Base-by-base conservation (phyloP, 495 filamentous ascomycete species). In the Glarea lozoyensis region DNA sequence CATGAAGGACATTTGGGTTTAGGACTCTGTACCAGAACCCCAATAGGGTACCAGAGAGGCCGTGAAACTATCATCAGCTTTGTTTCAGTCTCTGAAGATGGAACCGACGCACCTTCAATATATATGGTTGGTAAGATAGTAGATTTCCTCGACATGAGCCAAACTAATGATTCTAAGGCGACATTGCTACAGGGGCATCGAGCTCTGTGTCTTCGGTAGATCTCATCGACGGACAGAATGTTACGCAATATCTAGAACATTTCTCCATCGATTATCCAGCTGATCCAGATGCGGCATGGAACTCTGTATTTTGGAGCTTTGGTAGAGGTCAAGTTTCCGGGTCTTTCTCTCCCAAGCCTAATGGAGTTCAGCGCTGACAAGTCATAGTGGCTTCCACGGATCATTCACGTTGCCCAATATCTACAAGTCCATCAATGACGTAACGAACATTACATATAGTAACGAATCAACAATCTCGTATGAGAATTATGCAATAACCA, bases 241-340 rank as follows among this genome's bases (percentile, higher is more conserved):
- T 60, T 2, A 54, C 57, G 16, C 55, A 48, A 7, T 63, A 54
- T 34, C 15, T 67, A 15, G 52, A 48, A 15, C 43, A 61, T 2
- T 54, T 59, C 48, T 57, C 62, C 13, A 9, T 45, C 38, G 43
- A 30, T 38, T 2, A 2, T 22, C n/a, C 12, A 10, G 18, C 18
- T 4, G 67, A 70, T 38, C 55, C 51, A 17, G 65, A 70, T 40
- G 59, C 65, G n/a, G 57, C 55, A 9, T 70, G 64, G 45, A 70
- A 70, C 42, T 50, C 52, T 1, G 53, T 68, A 46, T 66, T 70
- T 45, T 41, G n/a, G 3, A 40, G 13, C 20, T 5, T 57, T 51
- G 43, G 56, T 56, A 30, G 51, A 55, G 30, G 53, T 53, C 48
- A 6, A 51, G 54, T 13, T 53, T 55, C 38, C 55, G 55, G 46